phyloP scores from a whole-genome alignment of 2,329 filamentous ascomycete species.

The Hawksworthiomyces lignivorus region DNA sequence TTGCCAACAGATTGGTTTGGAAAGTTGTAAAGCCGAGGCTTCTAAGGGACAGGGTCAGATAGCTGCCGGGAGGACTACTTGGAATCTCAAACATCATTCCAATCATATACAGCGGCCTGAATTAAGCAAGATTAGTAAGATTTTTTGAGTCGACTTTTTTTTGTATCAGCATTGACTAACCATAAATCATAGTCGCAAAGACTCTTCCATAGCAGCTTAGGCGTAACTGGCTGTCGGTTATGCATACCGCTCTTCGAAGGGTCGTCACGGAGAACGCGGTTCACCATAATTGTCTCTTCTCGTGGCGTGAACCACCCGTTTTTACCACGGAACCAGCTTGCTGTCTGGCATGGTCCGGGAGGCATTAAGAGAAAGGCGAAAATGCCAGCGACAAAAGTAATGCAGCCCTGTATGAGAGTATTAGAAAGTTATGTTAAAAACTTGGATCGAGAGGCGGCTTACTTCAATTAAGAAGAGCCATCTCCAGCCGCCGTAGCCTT shows the following conservation, averaged over 20 bases:
- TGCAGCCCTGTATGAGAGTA: constrained; percentile 19
- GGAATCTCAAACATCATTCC: constrained; percentile 48
- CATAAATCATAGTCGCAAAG: constrained; percentile 28
- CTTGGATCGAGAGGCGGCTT: too few relatives aligned
- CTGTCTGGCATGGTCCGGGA: constrained; percentile 39
- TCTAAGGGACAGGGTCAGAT: constrained; percentile 51
- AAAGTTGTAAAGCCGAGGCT: constrained; percentile 52
- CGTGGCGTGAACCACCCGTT: constrained; percentile 53
- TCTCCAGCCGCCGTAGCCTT: constrained; percentile 30
- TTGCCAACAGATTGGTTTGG: constrained; percentile 53
- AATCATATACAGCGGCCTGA: constrained; percentile 41
- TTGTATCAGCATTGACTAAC: neutral
- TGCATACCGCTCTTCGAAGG: constrained; percentile 53
- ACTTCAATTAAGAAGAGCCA: constrained; percentile 51
- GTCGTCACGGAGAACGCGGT: constrained; percentile 49
- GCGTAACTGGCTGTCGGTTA: constrained; percentile 47
- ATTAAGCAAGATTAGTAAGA: too few relatives aligned
- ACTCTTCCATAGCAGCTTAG: constrained; percentile 39
- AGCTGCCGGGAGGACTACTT: constrained; percentile 36
- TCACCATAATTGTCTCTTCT: constrained; percentile 53
- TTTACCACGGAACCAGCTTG: constrained; percentile 43
- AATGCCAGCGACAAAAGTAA: constrained; percentile 40
- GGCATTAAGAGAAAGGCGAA: constrained; percentile 50
- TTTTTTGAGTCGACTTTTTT: too few relatives aligned
- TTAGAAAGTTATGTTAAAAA: too few relatives aligned